Percentiles rank a stretch among this genome's conserved stretches.
Evolutionary conservation across 768 basidiomycete species (phyloP).

Genomic region (Porphyrellus cyaneotinctus): DNA sequence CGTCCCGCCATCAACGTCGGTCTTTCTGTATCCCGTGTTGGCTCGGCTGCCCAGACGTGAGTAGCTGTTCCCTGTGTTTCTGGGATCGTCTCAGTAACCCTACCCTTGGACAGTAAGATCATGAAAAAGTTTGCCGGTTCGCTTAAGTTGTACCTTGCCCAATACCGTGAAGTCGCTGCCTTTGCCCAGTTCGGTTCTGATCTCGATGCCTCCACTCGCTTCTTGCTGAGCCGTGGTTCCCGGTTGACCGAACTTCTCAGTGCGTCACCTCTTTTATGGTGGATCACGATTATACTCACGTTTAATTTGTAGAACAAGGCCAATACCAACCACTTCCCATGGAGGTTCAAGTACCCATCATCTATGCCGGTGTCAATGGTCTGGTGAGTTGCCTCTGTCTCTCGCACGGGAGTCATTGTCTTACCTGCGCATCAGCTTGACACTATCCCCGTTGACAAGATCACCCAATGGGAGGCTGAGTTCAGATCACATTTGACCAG

Average conservation of each 20-base stretch:
- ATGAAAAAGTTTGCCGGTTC: constrained; percentile 99
- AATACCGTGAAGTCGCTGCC: constrained; percentile 99
- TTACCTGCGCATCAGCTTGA: constrained; percentile 58
- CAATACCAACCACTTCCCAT: constrained; percentile 95
- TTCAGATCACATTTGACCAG: constrained; percentile 85
- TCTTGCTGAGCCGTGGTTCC: constrained; percentile 96
- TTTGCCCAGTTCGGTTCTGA: constrained; percentile 99
- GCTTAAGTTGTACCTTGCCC: constrained; percentile 98
- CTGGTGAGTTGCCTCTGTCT: constrained; percentile 53
- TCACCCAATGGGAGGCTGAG: constrained; percentile 87
- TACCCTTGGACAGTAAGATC: constrained; percentile 64
- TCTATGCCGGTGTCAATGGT: constrained; percentile 99
- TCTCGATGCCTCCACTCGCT: constrained; percentile 98
- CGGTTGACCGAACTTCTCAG: constrained; percentile 96
- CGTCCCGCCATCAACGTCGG: constrained; percentile 99
- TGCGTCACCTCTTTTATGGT: constrained; percentile 32
- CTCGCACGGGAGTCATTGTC: not conserved
- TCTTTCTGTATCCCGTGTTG: constrained; percentile 99
- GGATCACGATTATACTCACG: constrained; percentile 6
- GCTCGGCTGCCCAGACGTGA: constrained; percentile 99
- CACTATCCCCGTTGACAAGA: constrained; percentile 90
- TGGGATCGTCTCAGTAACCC: not conserved
- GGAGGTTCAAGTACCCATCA: constrained; percentile 97
- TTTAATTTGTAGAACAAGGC: constrained; percentile 72
- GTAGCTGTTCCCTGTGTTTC: constrained; percentile 24